Evolutionary conservation across 768 basidiomycete genomes (phyloP).

Genomic region (Pleurotus platypus): DNA sequence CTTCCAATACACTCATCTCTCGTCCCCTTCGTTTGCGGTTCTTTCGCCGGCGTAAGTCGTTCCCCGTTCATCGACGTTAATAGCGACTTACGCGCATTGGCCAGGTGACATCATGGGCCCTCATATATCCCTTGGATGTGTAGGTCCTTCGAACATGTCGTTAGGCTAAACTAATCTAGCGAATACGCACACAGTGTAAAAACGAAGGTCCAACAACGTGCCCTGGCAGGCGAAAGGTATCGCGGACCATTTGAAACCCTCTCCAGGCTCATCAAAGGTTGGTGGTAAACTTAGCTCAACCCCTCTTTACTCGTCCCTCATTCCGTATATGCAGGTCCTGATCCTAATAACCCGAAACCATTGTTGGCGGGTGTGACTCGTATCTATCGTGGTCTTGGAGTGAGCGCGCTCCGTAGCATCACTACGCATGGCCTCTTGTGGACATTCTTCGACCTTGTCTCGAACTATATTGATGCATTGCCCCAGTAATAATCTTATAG

Average conservation of each 20-base stretch:
- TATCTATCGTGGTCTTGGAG: constrained; percentile 91
- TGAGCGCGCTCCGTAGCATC: constrained; percentile 88
- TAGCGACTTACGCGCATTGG: constrained; percentile 26
- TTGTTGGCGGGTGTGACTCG: constrained; percentile 73
- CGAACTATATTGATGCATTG: constrained; percentile 67
- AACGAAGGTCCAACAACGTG: constrained; percentile 94
- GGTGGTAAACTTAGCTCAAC: neutral
- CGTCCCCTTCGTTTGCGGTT: constrained; percentile 90
- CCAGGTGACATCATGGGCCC: constrained; percentile 75
- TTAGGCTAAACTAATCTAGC: constrained; percentile 12
- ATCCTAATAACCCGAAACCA: constrained; percentile 73
- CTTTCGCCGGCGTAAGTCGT: constrained; percentile 70
- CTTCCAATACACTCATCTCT: constrained; percentile 75
- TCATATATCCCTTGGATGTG: constrained; percentile 96
- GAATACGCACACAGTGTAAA: constrained; percentile 57
- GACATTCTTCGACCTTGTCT: constrained; percentile 86
- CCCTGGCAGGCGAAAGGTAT: constrained; percentile 73
- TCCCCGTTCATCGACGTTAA: constrained; percentile 17
- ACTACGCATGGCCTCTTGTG: constrained; percentile 92
- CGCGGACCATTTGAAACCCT: constrained; percentile 74
- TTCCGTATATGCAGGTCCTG: constrained; percentile 51
- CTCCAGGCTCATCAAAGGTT: constrained; percentile 77
- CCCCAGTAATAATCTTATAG: constrained; percentile 20
- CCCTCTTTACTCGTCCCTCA: constrained; percentile 1
- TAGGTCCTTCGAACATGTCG: constrained; percentile 31